These are phyloP conservation scores for Debaryomyces coudertii DNA, from an alignment of 1,139 yeast species.

Conservation along the genomic window DNA sequence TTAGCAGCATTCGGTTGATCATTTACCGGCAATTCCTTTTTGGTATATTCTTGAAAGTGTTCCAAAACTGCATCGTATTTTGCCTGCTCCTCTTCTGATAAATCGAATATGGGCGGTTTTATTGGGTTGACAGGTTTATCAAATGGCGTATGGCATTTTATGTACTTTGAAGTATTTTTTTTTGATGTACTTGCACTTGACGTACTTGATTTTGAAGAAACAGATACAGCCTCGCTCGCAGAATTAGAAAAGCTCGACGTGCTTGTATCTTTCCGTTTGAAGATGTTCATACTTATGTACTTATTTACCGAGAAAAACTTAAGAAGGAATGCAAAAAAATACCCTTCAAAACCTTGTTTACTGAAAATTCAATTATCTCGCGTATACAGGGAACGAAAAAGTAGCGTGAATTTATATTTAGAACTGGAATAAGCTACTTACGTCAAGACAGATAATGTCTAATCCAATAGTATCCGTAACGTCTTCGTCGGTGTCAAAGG, in stretches of 20 bases:
- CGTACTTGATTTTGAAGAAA: slow-evolving; percentile 19
- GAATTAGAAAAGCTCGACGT: slow-evolving; percentile 13
- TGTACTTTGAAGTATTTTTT: slow-evolving; percentile 19
- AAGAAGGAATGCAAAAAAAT: background rate
- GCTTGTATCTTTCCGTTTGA: slow-evolving; percentile 19
- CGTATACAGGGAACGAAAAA: slow-evolving; percentile 4
- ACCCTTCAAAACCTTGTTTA: background rate
- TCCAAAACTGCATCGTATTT: slow-evolving; percentile 31
- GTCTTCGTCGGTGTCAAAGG: slow-evolving; percentile 15
- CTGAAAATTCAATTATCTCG: slow-evolving; percentile 1
- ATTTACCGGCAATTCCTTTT: slow-evolving; percentile 27
- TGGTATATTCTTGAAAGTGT: slow-evolving; percentile 27
- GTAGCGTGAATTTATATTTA: background rate
- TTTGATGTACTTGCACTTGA: slow-evolving; percentile 15
- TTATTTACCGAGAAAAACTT: background rate
- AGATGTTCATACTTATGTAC: slow-evolving; percentile 22
- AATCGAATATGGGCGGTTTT: slow-evolving; percentile 32
- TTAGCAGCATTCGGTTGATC: slow-evolving; percentile 24
- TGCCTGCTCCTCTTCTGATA: slow-evolving; percentile 32
- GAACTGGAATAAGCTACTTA: background rate
- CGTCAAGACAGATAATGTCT: slow-evolving; percentile 3
- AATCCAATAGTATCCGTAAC: slow-evolving; percentile 8
- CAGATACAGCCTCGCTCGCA: slow-evolving; percentile 19
- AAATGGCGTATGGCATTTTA: slow-evolving; percentile 45
- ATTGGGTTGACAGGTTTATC: slow-evolving; percentile 44